These are phyloP conservation scores for Aureobasidium pullulans DNA, from an alignment of 2,329 filamentous ascomycete species.

Conservation along the genomic window DNA sequence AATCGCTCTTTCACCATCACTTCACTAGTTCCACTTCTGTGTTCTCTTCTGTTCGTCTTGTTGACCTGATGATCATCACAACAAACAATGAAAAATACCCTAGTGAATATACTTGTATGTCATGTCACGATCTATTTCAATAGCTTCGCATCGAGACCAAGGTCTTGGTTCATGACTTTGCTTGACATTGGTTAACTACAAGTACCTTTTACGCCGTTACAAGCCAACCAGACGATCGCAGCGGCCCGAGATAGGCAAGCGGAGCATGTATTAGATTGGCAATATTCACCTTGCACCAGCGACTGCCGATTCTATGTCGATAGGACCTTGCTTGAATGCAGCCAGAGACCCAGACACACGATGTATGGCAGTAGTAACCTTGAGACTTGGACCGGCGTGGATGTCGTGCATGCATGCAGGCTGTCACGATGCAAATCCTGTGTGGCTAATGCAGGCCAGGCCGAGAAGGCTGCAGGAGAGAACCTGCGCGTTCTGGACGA, in stretches of 20 bases:
- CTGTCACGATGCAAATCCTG: neutral
- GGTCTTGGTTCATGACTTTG: neutral
- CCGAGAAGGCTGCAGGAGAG: neutral
- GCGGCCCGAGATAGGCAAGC: neutral
- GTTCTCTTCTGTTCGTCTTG: neutral
- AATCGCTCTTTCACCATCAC: neutral
- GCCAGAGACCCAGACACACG: neutral
- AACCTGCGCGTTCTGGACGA: neutral
- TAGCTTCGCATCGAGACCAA: neutral
- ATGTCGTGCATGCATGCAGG: conserved; percentile 5
- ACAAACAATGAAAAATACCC: neutral
- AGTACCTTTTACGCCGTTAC: neutral
- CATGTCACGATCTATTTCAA: neutral
- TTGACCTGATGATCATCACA: neutral
- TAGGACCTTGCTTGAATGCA: neutral
- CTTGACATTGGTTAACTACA: neutral
- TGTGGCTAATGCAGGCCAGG: neutral
- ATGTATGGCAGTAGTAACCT: neutral
- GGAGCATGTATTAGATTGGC: neutral
- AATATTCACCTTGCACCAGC: neutral
- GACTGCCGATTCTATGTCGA: neutral
- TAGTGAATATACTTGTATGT: neutral
- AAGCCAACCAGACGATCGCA: neutral
- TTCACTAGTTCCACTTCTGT: neutral
- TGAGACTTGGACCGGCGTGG: neutral